Base-by-base conservation (phyloP, 768 basidiomycete species). In the Suillus spraguei region DNA sequence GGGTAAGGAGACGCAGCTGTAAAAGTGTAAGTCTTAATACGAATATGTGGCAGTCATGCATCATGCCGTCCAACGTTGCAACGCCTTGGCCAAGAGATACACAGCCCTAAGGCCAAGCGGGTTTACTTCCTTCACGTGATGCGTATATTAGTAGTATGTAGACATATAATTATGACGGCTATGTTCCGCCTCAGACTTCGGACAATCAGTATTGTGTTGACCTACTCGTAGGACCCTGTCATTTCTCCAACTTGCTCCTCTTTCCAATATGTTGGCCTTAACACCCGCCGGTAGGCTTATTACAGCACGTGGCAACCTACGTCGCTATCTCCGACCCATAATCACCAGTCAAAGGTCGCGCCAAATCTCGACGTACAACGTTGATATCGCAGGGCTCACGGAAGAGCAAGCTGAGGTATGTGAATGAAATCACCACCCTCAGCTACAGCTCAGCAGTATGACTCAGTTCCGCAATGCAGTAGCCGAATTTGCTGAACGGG, bases 391-490 rank as follows among this genome's bases (percentile, higher is more conserved):
- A 1, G 92, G 93, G 22, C 80, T 96, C 50, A 90, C 84, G 2
- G 87, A 89, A 35, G 91, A 93, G 55, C 93, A 95, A 71, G 80
- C 80, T 36, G 93, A 95, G 81, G 94, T 92, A 68, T 63, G 80
- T 73, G 41, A 46, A 33, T 59, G 36, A 38, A 56, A 8, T 60
- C 13, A 17, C 36, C 4, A 32, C 32, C 39, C 49, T 61, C 36
- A 52, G 36, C 22, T 49, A 32, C 1, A 33, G 6, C 62, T 63
- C 8, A 60, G 22, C 16, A 42, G 46, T 59, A 39, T 11, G 60
- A 59, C 59, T 38, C 65, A 97, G 95, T 96, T 98, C 72, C 80
- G 92, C 64, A 86, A 87, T 70, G 91, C 89, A 1, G 87, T 97
- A 1, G 76, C 80, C 28, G 85, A 90, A 56, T 98, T 97, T 69